Evolutionary conservation across 148 eudicot species (phyloP).

Genomic region (Silene latifolia): DNA sequence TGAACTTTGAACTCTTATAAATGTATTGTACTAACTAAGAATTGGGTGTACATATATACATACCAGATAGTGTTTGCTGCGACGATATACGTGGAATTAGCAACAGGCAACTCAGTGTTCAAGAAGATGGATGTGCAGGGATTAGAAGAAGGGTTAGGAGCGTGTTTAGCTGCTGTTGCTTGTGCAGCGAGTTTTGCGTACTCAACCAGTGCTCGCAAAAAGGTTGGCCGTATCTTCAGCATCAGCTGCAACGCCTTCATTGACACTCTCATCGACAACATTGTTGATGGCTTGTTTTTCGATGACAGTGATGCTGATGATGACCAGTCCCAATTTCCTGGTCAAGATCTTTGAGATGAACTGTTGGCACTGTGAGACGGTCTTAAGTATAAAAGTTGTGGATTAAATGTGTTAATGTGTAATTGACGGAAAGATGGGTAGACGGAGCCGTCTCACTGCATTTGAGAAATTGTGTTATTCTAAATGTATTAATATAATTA

Average conservation of each 20-base stretch:
- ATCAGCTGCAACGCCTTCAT: slow-evolving; percentile 63
- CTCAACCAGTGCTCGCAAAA: slow-evolving; percentile 55
- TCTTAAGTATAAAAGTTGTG: no score
- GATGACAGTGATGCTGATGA: slow-evolving; percentile 47
- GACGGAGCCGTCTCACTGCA: no score
- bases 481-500: no score
- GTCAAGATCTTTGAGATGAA: slow-evolving; percentile 24
- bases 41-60: no score
- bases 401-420: no score
- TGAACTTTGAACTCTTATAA: no score
- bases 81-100: slow-evolving; percentile 53
- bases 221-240: slow-evolving; percentile 58
- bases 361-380: no score
- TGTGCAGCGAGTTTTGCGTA: slow-evolving; percentile 72
- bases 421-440: no score
- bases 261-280: slow-evolving; percentile 67
- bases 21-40: no score
- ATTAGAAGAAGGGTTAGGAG: slow-evolving; percentile 57
- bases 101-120: slow-evolving; percentile 75
- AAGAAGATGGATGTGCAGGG: slow-evolving; percentile 67
- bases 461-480: no score
- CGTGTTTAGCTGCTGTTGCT: slow-evolving; percentile 45
- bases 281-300: slow-evolving; percentile 75
- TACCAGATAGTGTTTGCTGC: slow-evolving; percentile 72
- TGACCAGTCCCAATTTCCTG: slow-evolving; percentile 30